Evolutionary conservation across 192 early-diverging fungal species (phyloP).

Genomic region (Dimargaris verticillata): DNA sequence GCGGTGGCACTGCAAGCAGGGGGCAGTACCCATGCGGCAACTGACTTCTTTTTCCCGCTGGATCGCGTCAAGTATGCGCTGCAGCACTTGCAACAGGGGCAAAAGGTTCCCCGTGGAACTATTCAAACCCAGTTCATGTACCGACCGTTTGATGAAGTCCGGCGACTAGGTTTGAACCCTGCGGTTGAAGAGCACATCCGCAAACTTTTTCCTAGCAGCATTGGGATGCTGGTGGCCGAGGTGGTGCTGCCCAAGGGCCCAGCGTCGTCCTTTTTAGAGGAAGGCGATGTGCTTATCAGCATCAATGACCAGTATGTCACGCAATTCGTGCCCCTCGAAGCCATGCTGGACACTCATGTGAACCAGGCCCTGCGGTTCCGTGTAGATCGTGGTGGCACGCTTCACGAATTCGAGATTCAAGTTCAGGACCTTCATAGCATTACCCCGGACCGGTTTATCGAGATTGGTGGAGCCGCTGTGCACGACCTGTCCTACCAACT

Average conservation of each 20-base stretch:
- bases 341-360: slow-evolving; percentile 43
- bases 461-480: slow-evolving; percentile 68
- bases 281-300: slow-evolving; percentile 55
- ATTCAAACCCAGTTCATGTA: slow-evolving; percentile 58
- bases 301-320: slow-evolving; percentile 46
- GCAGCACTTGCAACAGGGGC: slow-evolving; percentile 32
- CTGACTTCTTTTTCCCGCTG: slow-evolving; percentile 59
- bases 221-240: slow-evolving; percentile 50
- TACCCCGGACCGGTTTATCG: slow-evolving; percentile 69
- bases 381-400: slow-evolving; percentile 29
- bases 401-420: slow-evolving; percentile 16
- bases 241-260: slow-evolving; percentile 53
- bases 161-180: slow-evolving; percentile 49
- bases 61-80: slow-evolving; percentile 55
- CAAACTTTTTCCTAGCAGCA: slow-evolving; percentile 38
- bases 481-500: slow-evolving; percentile 61
- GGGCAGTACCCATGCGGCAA: slow-evolving; percentile 40
- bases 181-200: slow-evolving; percentile 47
- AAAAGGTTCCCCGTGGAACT: slow-evolving; percentile 50
- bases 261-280: slow-evolving; percentile 35
- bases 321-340: slow-evolving; percentile 51
- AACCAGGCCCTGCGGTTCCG: slow-evolving; percentile 31
- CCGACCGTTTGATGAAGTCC: slow-evolving; percentile 50
- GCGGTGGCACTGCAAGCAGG: slow-evolving; percentile 65
- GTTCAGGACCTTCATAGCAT: slow-evolving; percentile 60